Conservation (phyloP, 1,284 basidiomycete genomes). For the Ganoderma leucocontextum region DNA sequence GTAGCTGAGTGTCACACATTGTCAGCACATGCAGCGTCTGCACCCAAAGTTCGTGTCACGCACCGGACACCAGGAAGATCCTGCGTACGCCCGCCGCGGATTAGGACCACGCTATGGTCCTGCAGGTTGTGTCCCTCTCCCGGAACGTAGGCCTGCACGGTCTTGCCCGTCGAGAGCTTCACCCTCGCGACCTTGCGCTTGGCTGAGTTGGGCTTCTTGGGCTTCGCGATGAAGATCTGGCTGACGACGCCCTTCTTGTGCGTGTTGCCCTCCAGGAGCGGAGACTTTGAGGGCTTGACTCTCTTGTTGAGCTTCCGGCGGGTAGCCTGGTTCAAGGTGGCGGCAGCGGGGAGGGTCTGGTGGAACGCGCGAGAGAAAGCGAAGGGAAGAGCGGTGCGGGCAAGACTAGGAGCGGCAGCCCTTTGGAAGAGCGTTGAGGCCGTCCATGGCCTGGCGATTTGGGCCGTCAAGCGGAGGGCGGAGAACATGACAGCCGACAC, state of each 20-base stretch:
- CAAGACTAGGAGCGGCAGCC: constrained; percentile 20
- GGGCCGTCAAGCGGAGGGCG: constrained; percentile 46
- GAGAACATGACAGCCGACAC: constrained; percentile 52
- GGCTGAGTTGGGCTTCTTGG: constrained; percentile 99
- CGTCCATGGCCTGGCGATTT: constrained; percentile 35
- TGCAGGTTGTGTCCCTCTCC: constrained; percentile 99
- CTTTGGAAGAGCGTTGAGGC: constrained; percentile 23
- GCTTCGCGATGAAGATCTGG: constrained; percentile 85
- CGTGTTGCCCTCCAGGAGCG: constrained; percentile 79
- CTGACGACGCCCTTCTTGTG: constrained; percentile 93
- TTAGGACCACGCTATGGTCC: constrained; percentile 95
- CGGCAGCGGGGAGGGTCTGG: constrained; percentile 60
- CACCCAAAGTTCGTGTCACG: constrained; percentile 41
- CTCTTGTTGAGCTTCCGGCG: constrained; percentile 63
- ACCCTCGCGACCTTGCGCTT: constrained; percentile 97
- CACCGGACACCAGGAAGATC: constrained; percentile 97
- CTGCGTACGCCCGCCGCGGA: constrained; percentile 95
- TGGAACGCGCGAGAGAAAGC: constrained; percentile 65
- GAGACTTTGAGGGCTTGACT: constrained; percentile 67
- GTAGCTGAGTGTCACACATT: constrained; percentile 68
- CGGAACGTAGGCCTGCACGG: constrained; percentile 93
- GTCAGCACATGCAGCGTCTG: constrained; percentile 12
- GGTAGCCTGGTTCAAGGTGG: constrained; percentile 88
- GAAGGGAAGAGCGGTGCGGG: constrained; percentile 26
- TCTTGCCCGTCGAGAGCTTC: constrained; percentile 91